A percentile compares a stretch with the other conserved stretches of the same genome.
Evolutionary conservation across 208 protist genomes (phyloP).

Genomic region (Entamoeba invadens): DNA sequence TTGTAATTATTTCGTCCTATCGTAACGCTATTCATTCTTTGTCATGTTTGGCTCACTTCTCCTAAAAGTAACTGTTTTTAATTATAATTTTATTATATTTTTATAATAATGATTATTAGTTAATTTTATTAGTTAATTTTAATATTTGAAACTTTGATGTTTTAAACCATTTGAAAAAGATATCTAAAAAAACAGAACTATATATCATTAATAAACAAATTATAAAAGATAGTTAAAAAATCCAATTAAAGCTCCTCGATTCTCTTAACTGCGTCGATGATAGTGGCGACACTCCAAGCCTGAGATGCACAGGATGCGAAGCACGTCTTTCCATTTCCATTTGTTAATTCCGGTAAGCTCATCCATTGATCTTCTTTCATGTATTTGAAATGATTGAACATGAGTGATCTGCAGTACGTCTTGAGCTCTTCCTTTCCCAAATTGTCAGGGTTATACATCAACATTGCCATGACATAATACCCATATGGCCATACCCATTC

Average conservation of each 20-base stretch:
- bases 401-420: background rate
- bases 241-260: background rate
- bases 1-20: no score
- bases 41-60: no score
- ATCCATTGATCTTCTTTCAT: background rate
- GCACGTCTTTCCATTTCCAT: slow-evolving; percentile 19
- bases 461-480: background rate
- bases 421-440: background rate
- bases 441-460: background rate
- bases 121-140: no score
- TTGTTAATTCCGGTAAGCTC: slow-evolving; percentile 21
- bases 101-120: no score
- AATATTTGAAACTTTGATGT: no score
- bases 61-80: no score
- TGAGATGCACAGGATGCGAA: slow-evolving; percentile 15
- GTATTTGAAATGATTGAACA: background rate
- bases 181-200: no score
- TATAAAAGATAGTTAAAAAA: no score
- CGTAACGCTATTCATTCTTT: no score
- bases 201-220: no score
- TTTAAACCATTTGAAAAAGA: no score
- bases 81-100: no score
- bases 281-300: slow-evolving; percentile 12
- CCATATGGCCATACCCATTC: slow-evolving; percentile 10
- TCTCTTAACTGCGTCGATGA: background rate